Evolutionary conservation across 176 grass and related monocot genomes (phyloP).

Genomic region (Chrysopogon serrulatus): DNA sequence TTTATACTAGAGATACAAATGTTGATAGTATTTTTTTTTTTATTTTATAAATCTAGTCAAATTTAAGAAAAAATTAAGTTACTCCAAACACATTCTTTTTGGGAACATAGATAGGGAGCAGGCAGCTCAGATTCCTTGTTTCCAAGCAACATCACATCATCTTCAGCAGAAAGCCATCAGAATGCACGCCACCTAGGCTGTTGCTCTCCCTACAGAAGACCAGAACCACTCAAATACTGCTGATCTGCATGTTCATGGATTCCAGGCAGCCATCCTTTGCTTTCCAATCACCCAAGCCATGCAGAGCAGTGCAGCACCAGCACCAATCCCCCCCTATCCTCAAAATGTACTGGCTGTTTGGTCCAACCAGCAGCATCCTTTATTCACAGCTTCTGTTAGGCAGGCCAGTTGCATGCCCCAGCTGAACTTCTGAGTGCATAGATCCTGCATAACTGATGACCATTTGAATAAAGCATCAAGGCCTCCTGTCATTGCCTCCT

Average conservation of each 20-base stretch:
- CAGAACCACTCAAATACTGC: slow-evolving; percentile 8
- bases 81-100: neutral
- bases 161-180: slow-evolving; percentile 40
- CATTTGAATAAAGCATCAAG: slow-evolving; percentile 2
- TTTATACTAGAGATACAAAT: neutral
- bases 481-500: neutral
- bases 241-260: slow-evolving; percentile 18
- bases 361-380: slow-evolving; percentile 21
- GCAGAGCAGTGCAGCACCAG: neutral
- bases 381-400: slow-evolving; percentile 32
- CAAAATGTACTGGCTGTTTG: slow-evolving; percentile 33
- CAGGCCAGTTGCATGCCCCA: neutral
- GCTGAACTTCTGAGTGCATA: neutral
- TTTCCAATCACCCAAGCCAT: slow-evolving; percentile 43
- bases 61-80: too few species aligned
- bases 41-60: neutral
- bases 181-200: neutral
- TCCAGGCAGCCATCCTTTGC: slow-evolving; percentile 36
- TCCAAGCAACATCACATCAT: slow-evolving; percentile 45
- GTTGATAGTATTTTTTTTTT: neutral
- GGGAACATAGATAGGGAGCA: neutral
- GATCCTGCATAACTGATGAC: neutral
- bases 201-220: neutral
- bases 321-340: slow-evolving; percentile 4
- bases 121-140: slow-evolving; percentile 33